Base-by-base conservation (phyloP, 768 basidiomycete species). In the Filobasidium wieringae region DNA sequence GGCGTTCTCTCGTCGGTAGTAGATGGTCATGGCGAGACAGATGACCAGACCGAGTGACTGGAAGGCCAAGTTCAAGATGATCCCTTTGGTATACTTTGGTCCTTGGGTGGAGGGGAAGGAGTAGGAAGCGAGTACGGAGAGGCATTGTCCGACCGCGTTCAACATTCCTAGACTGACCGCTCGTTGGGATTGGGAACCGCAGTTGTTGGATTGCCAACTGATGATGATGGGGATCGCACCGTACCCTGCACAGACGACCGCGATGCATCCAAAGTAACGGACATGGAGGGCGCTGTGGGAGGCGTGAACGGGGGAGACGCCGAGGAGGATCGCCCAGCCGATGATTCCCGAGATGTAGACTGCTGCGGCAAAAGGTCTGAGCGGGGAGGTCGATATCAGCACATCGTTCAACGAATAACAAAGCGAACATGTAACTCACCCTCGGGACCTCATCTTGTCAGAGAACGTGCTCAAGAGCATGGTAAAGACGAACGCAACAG, bases 121-220 rank as follows among this genome's bases (percentile, higher is more conserved):
- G 67, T 68, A 72, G 27, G 66, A 56, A 15, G 67, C 69, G 41
- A 67, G 53, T 54, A 43, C 57, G 11, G 67, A 65, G 7, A 77
- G 64, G 61, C 73, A 76, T 58, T 76, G 74, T 31, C 71, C 72
- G 52, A 72, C 51, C 11, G 68, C 60, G 67, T 77, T 76, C 43
- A 77, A 69, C 72, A 73, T 72, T 15, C 76, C 76, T 27, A 77
- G 63, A 15, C 63, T 58, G 2, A 73, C 70, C 5, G 76, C 76
- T 30, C 75, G 60, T 53, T 73, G 72, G 3, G 65, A 65, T 51
- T 77, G 69, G 19, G 62, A 61, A 1, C 68, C 67, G 19, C 64
- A 65, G 65, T 75, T 75, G 56, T 63, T 60, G 0, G 68, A 39
- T 55, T 68, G 66, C 76, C 74, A 76, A 0, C 64, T 33, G 62